Evolutionary conservation across 345 rosid species (phyloP).

Genomic region (Erodium maritimum): DNA sequence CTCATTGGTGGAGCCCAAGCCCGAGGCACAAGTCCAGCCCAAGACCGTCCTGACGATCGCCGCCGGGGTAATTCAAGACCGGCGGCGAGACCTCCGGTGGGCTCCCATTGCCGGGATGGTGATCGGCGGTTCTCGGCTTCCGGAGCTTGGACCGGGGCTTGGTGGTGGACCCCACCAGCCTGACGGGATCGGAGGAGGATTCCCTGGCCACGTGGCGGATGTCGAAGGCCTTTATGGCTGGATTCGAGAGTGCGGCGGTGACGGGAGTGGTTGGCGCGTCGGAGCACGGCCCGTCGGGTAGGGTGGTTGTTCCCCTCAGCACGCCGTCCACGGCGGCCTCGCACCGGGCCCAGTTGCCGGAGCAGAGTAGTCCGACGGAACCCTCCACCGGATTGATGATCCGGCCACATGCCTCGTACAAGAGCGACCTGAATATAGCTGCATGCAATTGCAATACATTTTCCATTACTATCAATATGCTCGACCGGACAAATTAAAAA

Average conservation of each 20-base stretch:
- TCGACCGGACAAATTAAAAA: too few relatives aligned
- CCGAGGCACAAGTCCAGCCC: too few relatives aligned
- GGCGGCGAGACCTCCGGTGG: too few relatives aligned
- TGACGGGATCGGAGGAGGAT: too few relatives aligned
- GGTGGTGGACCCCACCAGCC: conserved; percentile 6
- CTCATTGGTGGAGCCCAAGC: too few relatives aligned
- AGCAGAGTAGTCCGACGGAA: conserved; percentile 45
- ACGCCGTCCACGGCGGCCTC: conserved; percentile 57
- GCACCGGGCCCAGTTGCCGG: conserved; percentile 57
- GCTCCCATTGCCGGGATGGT: too few relatives aligned
- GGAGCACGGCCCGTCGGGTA: conserved; percentile 12
- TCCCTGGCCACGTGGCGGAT: conserved; percentile 54
- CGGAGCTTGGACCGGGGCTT: conserved; percentile 17
- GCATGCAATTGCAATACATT: conserved; percentile 8
- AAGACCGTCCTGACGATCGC: too few relatives aligned
- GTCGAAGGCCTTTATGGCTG: conserved; percentile 34
- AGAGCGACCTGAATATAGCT: conserved; percentile 42
- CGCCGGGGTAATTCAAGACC: too few relatives aligned
- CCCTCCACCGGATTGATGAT: conserved; percentile 50
- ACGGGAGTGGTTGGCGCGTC: conserved; percentile 3
- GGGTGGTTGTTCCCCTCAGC: conserved; percentile 28
- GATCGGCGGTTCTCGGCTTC: too few relatives aligned
- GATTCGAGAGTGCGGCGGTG: conserved; percentile 14
- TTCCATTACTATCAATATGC: too few relatives aligned
- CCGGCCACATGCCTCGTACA: conserved; percentile 66